phyloP scores from a whole-genome alignment of 768 basidiomycete species.

The Naganishia vishniacii region DNA sequence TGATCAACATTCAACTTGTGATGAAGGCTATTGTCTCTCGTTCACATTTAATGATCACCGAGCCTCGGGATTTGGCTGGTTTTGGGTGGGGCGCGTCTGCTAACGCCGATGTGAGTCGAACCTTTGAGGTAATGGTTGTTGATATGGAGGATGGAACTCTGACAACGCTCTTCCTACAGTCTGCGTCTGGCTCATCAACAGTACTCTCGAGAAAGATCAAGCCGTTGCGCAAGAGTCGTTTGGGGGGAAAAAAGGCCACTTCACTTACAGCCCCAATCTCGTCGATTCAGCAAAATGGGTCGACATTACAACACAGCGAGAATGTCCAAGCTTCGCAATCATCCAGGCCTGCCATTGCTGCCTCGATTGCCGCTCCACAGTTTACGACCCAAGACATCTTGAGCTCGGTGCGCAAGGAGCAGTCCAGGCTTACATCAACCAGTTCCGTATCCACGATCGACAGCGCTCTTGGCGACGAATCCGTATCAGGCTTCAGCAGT shows the following conservation, averaged over 20 bases:
- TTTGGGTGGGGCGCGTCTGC: no score
- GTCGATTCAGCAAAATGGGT: neutral
- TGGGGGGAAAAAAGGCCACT: constrained; percentile 5
- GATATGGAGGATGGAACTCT: neutral
- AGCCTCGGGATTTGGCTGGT: neutral
- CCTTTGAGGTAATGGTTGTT: neutral
- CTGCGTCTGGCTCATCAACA: no score
- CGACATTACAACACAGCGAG: neutral
- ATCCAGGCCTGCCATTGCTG: no score
- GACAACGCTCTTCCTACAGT: neutral
- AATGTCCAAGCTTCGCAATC: no score
- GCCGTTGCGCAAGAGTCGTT: constrained; percentile 1
- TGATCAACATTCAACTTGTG: no score
- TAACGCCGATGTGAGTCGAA: constrained; percentile 13
- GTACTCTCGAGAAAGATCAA: neutral
- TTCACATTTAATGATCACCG: constrained; percentile 1
- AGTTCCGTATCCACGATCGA: no score
- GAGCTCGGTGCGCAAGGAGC: no score
- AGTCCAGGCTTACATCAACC: no score
- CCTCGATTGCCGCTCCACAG: no score
- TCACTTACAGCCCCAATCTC: neutral
- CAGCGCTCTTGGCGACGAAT: no score
- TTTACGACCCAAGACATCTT: no score
- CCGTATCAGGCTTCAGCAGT: no score
- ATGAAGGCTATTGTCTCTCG: constrained; percentile 19